Evolutionary conservation across 2,329 filamentous ascomycete species (phyloP).

Genomic region (Trichoderma sp.): DNA sequence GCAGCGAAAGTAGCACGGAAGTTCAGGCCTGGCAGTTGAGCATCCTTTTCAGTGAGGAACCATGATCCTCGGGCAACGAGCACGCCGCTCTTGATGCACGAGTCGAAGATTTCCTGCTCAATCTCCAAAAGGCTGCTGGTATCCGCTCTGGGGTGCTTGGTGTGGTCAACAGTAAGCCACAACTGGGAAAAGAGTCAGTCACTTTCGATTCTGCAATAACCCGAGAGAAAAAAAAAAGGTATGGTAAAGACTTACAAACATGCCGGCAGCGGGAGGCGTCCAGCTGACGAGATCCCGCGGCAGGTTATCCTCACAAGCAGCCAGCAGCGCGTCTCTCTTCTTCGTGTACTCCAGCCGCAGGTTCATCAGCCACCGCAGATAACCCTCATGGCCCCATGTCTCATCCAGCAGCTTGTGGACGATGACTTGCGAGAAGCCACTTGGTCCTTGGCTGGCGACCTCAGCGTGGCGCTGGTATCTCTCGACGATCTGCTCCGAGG

Average conservation of each 20-base stretch:
- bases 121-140: constrained; percentile 59
- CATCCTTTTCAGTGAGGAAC: constrained; percentile 75
- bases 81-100: constrained; percentile 71
- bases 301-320: constrained; percentile 74
- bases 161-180: constrained; percentile 69
- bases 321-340: constrained; percentile 71
- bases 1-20: constrained; percentile 90
- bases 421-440: constrained; percentile 77
- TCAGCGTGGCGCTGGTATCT: constrained; percentile 80
- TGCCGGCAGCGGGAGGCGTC: constrained; percentile 78
- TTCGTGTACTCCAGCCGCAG: constrained; percentile 77
- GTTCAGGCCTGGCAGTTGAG: constrained; percentile 64
- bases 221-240: neutral
- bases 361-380: constrained; percentile 83
- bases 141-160: constrained; percentile 59
- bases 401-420: constrained; percentile 90
- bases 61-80: constrained; percentile 82
- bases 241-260: constrained; percentile 68
- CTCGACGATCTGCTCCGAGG: constrained; percentile 78
- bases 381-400: constrained; percentile 88
- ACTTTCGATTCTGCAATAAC: neutral
- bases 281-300: constrained; percentile 74
- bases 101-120: constrained; percentile 83
- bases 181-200: constrained; percentile 42
- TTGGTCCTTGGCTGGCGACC: constrained; percentile 78